A percentile compares a stretch with the other conserved stretches of the same genome.
phyloP scores from a whole-genome alignment of 176 grass and related monocot species.

The Hordeum marinum region DNA sequence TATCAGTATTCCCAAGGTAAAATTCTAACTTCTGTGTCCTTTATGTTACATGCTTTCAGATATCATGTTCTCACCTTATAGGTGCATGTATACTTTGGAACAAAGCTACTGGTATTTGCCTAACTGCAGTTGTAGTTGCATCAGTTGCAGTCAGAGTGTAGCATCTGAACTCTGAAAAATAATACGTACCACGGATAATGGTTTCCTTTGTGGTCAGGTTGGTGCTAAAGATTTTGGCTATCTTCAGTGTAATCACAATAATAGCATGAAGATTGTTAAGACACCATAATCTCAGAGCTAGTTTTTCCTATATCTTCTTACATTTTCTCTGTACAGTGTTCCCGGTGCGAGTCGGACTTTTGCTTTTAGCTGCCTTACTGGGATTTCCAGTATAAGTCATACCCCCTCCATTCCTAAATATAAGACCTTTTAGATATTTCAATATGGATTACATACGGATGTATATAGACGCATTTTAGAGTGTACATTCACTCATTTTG shows the following conservation, averaged over 20 bases:
- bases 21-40: neutral
- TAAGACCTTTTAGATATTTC: no score
- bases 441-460: no score
- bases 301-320: neutral
- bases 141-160: neutral
- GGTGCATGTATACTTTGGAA: neutral
- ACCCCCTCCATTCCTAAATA: no score
- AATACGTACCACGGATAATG: neutral
- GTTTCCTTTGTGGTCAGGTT: neutral
- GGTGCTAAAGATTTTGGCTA: neutral
- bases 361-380: neutral
- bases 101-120: neutral
- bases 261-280: neutral
- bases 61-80: neutral
- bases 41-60: neutral
- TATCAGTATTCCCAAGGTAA: conserved; percentile 34
- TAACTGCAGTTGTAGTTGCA: neutral
- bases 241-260: neutral
- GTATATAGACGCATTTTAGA: no score
- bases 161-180: neutral
- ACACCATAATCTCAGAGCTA: conserved; percentile 24
- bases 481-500: no score
- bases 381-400: neutral
- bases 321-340: neutral
- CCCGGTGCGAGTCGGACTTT: neutral